A percentile compares a stretch with the other conserved stretches of the same genome.
Conservation (phyloP, 306 rosid species). For the Clitoria ternatea region DNA sequence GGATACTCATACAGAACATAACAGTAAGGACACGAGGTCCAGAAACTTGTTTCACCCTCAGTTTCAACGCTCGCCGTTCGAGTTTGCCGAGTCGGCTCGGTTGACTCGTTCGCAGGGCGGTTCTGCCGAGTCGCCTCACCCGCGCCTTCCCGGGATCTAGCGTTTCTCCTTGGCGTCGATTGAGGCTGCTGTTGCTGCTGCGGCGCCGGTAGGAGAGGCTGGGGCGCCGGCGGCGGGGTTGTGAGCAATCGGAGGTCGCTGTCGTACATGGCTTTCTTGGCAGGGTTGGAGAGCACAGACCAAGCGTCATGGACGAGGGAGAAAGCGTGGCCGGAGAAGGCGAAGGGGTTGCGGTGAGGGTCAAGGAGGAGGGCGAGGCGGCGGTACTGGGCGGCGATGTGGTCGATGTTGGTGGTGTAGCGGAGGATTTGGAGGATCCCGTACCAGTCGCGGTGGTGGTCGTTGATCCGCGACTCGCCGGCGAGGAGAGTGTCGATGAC, state of each 20-base stretch:
- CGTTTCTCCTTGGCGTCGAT: slow-evolving; percentile 28
- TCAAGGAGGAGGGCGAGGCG: slow-evolving; percentile 75
- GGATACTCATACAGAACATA: slow-evolving; percentile 76
- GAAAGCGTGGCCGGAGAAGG: slow-evolving; percentile 67
- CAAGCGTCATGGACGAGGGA: slow-evolving; percentile 79
- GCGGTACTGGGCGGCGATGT: slow-evolving; percentile 73
- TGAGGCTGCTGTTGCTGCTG: slow-evolving; percentile 22
- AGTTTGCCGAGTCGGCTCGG: slow-evolving; percentile 34
- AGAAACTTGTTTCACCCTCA: slow-evolving; percentile 43
- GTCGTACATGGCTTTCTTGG: slow-evolving; percentile 66
- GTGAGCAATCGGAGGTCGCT: slow-evolving; percentile 49
- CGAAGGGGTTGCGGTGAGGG: slow-evolving; percentile 54
- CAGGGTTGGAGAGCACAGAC: slow-evolving; percentile 68
- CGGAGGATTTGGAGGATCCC: slow-evolving; percentile 68
- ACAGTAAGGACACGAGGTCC: slow-evolving; percentile 98
- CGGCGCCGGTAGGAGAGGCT: not conserved
- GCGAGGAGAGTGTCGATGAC: slow-evolving; percentile 80
- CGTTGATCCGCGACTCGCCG: slow-evolving; percentile 61
- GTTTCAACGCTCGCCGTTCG: slow-evolving; percentile 14
- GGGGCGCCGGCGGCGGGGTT: slow-evolving; percentile 21
- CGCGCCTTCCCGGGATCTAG: slow-evolving; percentile 32
- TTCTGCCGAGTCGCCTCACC: slow-evolving; percentile 31
- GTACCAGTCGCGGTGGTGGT: slow-evolving; percentile 66
- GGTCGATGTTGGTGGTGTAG: slow-evolving; percentile 64
- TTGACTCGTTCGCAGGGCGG: slow-evolving; percentile 26